These are phyloP conservation scores for Xylariomycetidae sp. DNA, from an alignment of 2,329 filamentous ascomycete species.

Conservation along the genomic window DNA sequence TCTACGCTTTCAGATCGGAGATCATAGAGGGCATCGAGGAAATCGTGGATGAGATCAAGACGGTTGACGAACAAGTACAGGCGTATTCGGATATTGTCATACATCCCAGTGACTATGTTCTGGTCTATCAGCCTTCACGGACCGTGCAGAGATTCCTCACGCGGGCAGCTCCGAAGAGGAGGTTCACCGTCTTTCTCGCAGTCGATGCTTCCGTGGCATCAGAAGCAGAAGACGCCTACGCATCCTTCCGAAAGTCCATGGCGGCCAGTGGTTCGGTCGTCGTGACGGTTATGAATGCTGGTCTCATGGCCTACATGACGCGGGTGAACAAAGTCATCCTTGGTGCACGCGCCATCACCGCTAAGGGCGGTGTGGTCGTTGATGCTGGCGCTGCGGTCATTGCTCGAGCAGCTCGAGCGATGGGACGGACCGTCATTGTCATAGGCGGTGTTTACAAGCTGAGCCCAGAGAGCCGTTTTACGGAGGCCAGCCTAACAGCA, in stretches of 20 bases:
- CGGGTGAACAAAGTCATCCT: constrained; percentile 93
- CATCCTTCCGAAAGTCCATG: constrained; percentile 69
- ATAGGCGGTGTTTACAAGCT: constrained; percentile 91
- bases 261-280: constrained; percentile 72
- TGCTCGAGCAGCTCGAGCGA: constrained; percentile 75
- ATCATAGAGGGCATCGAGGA: constrained; percentile 92
- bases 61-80: constrained; percentile 90
- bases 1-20: constrained; percentile 76
- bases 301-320: constrained; percentile 90
- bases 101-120: constrained; percentile 84
- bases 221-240: constrained; percentile 35
- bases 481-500: constrained; percentile 76
- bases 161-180: constrained; percentile 80
- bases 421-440: constrained; percentile 79
- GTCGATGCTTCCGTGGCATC: constrained; percentile 48
- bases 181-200: constrained; percentile 84
- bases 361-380: constrained; percentile 80
- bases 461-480: constrained; percentile 81
- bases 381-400: constrained; percentile 79
- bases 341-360: constrained; percentile 78
- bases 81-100: constrained; percentile 86
- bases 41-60: constrained; percentile 89
- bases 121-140: constrained; percentile 79
- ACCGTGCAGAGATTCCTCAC: constrained; percentile 88
- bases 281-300: constrained; percentile 76